These are phyloP conservation scores for Trichoderma sp. DNA, from an alignment of 2,329 filamentous ascomycete genomes.

Conservation along the genomic window DNA sequence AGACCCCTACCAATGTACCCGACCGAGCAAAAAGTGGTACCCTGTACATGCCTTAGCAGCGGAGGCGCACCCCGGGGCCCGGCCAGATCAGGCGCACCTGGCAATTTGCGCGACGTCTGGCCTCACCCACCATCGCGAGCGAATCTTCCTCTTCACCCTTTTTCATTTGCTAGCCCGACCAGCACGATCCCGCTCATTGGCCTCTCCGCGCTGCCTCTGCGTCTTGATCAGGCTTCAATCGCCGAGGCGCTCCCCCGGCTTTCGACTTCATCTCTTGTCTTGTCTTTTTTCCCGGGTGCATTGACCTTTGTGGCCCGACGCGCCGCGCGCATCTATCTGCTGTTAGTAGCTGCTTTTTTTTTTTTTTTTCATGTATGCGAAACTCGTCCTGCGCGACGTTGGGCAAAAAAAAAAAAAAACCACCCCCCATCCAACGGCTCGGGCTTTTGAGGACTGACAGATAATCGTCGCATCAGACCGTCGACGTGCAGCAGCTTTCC, in stretches of 20 bases:
- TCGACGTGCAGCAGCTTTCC: conserved; percentile 26
- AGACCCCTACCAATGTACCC: conserved; percentile 10
- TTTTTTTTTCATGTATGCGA: conserved; percentile 18
- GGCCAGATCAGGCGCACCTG: conserved; percentile 15
- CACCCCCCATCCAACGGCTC: background rate
- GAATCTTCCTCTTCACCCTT: conserved; percentile 24
- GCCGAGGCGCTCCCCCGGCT: conserved; percentile 1
- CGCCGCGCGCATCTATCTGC: conserved; percentile 16
- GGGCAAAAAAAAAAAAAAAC: background rate
- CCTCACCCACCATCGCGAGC: conserved; percentile 24
- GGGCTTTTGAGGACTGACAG: conserved; percentile 8
- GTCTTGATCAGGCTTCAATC: background rate
- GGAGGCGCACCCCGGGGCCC: conserved; percentile 4
- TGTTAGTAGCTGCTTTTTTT: background rate
- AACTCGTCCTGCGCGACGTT: conserved; percentile 14
- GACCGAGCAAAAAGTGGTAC: conserved; percentile 5
- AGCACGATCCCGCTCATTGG: background rate
- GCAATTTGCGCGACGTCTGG: conserved; percentile 24
- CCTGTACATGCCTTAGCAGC: conserved; percentile 17
- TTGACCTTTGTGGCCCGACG: conserved; percentile 16
- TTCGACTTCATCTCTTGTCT: background rate
- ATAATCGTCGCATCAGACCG: background rate
- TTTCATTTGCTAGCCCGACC: conserved; percentile 11
- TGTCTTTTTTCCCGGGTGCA: conserved; percentile 6
- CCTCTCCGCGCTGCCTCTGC: background rate